A percentile compares a stretch with the other conserved stretches of the same genome.
These are phyloP conservation scores for Aspergillus alliaceus DNA, from an alignment of 2,329 filamentous ascomycete species.

Conservation along the genomic window DNA sequence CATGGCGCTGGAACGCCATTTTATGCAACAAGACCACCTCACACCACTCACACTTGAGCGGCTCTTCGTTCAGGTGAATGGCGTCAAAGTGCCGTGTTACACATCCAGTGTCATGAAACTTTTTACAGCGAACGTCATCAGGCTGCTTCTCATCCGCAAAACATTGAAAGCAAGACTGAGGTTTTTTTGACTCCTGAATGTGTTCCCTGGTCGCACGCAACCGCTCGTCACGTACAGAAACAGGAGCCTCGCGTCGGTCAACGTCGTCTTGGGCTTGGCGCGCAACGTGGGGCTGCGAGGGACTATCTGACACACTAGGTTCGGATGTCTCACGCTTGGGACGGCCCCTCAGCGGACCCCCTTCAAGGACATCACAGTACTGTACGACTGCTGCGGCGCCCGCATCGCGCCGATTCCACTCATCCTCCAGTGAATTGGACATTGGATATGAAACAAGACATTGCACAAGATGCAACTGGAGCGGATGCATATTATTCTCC, in stretches of 20 bases:
- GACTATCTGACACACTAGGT: constrained; percentile 2
- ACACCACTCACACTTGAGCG: constrained; percentile 16
- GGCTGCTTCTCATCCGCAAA: constrained; percentile 9
- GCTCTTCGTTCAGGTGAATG: constrained; percentile 17
- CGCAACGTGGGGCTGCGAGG: constrained; percentile 2
- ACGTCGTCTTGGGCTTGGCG: neutral
- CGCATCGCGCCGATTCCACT: constrained; percentile 20
- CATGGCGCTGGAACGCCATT: constrained; percentile 21
- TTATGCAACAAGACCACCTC: constrained; percentile 17
- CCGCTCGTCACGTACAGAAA: constrained; percentile 5
- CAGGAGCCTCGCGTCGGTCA: neutral
- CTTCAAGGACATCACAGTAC: constrained; percentile 20
- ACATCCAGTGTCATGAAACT: constrained; percentile 16
- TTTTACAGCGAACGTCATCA: constrained; percentile 15
- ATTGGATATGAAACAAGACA: constrained; percentile 18
- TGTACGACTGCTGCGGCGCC: constrained; percentile 11
- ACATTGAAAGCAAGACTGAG: neutral
- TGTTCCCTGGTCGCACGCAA: constrained; percentile 14
- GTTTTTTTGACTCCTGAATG: neutral
- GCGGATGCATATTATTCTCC: constrained; percentile 13
- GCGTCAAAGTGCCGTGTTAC: constrained; percentile 19
- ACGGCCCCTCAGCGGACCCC: constrained; percentile 14
- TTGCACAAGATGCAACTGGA: constrained; percentile 14
- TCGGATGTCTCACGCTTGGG: constrained; percentile 8
- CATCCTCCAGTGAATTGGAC: constrained; percentile 19